Evolutionary conservation across 2,329 filamentous ascomycete species (phyloP).

Genomic region (Trichoderma sp.): DNA sequence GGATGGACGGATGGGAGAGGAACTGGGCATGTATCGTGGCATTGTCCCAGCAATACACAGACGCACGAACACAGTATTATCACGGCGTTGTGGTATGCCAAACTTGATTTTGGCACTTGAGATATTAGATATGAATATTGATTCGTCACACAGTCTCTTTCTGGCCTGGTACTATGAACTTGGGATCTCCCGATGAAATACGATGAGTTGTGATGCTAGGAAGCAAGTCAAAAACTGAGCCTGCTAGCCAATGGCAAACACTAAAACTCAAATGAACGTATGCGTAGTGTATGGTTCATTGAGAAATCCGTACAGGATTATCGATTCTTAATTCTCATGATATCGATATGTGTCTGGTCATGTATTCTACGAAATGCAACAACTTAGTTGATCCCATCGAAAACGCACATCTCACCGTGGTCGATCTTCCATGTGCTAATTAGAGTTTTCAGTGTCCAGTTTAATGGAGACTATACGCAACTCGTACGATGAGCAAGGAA

Average conservation of each 20-base stretch:
- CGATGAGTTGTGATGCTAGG: background rate
- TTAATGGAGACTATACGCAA: background rate
- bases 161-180: background rate
- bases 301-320: background rate
- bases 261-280: background rate
- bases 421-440: background rate
- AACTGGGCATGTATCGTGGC: conserved; percentile 33
- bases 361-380: background rate
- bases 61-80: conserved; percentile 28
- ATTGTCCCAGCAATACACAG: conserved; percentile 21
- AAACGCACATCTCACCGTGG: background rate
- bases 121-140: conserved; percentile 35
- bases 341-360: background rate
- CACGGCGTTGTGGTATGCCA: conserved; percentile 40
- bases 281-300: background rate
- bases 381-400: background rate
- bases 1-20: conserved; percentile 27
- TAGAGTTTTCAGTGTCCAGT: background rate
- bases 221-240: background rate
- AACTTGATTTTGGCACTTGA: conserved; percentile 30
- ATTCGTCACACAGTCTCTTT: conserved; percentile 29
- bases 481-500: background rate
- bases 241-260: background rate
- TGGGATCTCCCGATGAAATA: conserved; percentile 20
- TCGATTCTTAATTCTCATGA: too few species aligned